Percentiles rank a stretch among this genome's conserved stretches.
These are phyloP conservation scores for Cubamyces lactineus DNA, from an alignment of 768 basidiomycete genomes.

Conservation along the genomic window DNA sequence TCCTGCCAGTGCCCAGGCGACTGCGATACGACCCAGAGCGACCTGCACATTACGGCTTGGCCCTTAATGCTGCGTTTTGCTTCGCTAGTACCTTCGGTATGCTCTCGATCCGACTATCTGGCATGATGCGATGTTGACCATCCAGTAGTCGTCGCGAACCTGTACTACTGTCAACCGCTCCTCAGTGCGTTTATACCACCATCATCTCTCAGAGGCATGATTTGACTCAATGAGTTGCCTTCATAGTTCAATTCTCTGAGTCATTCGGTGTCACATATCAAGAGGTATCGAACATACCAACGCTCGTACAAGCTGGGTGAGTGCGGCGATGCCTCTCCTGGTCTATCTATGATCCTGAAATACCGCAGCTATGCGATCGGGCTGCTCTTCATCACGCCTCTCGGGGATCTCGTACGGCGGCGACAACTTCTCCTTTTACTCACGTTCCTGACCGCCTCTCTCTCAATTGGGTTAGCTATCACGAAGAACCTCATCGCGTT, in stretches of 20 bases:
- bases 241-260: constrained; percentile 31
- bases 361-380: constrained; percentile 33
- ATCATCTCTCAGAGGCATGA: constrained; percentile 17
- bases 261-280: constrained; percentile 43
- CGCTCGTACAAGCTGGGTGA: constrained; percentile 70
- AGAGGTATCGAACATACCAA: constrained; percentile 55
- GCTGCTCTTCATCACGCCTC: constrained; percentile 68
- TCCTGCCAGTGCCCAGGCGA: constrained; percentile 49
- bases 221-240: not conserved
- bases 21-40: constrained; percentile 45
- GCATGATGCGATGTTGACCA: not conserved
- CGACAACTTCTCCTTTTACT: constrained; percentile 69
- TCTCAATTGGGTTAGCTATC: constrained; percentile 74
- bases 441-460: constrained; percentile 51
- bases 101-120: constrained; percentile 5
- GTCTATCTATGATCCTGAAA: too few relatives aligned
- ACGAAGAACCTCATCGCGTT: constrained; percentile 63
- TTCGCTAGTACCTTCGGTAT: constrained; percentile 51
- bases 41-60: constrained; percentile 40
- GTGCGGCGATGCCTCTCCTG: constrained; percentile 3
- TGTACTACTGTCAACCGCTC: constrained; percentile 85
- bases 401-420: constrained; percentile 82
- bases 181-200: constrained; percentile 48
- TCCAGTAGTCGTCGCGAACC: constrained; percentile 60
- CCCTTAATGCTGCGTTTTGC: constrained; percentile 50